Evolutionary conservation across 495 filamentous ascomycete genomes (phyloP), one percentile per base, ranked within the genome.

Genomic region (Aspergillus sclerotioniger): DNA sequence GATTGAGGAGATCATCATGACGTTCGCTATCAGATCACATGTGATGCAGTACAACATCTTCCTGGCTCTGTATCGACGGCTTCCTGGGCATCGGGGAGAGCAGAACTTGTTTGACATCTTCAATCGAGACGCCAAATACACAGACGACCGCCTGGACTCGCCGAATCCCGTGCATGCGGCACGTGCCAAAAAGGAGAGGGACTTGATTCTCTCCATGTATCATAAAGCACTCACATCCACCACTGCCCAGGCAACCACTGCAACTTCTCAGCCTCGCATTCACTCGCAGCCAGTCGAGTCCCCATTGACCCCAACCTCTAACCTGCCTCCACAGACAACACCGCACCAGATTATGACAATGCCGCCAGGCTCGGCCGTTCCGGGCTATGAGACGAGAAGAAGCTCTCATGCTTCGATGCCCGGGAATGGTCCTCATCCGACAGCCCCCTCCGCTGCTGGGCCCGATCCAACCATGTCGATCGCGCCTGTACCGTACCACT

Each of bases 11-110:
- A 68, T 90, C 1, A 60, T 80, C 19, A 57, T 51, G 3, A 46
- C 54, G 15, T 73, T 90, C n/a, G 58, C 65, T 1, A 70, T 88
- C 19, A 68, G 65, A 10, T 90, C 88, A 0, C 72, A 79, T 0
- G 71, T 78, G 3, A 58, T 90, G 10, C 82, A 88, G 61, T 67
- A 58, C 2, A 81, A 88, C 41, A 69, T 88, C 15, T 90, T 87
- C 57, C 77, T 78, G 17, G 82, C 85, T 1, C 76, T 80, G 21
- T 69, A 60, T 50, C 73, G 74, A 8, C 57, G 62, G 49, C 41
- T 74, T 3, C 69, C 67, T 37, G 64, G 61, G 2, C 29, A 20
- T 3, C 53, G 3, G 28, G 6, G 15, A 3, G 62, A 62, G 48
- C 28, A 37, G n/a, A 28, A 53, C 10, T 17, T 72, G 56, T 54